Conservation (phyloP, 257 asterid genomes). For the Solanum stenotomum region DNA sequence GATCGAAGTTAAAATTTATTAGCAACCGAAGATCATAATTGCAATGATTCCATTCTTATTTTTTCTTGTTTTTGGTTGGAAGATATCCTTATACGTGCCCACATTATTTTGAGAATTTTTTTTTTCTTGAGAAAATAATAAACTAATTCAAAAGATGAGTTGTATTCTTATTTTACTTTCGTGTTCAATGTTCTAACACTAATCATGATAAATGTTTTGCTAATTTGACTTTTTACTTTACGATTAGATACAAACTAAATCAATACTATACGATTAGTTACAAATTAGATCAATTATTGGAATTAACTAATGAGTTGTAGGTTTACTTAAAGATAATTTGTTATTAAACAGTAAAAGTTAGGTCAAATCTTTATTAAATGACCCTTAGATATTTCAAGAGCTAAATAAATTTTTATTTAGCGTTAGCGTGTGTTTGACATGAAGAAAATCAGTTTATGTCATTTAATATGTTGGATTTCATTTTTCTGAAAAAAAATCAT, state of each 20-base stretch:
- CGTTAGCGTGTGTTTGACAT: not conserved
- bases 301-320: not conserved
- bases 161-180: not conserved
- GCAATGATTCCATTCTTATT: not conserved
- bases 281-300: not conserved
- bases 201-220: not conserved
- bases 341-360: not conserved
- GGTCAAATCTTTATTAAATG: not conserved
- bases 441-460: not conserved
- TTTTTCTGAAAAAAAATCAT: not conserved
- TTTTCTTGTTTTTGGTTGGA: not conserved
- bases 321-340: not conserved
- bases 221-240: not conserved
- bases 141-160: not conserved
- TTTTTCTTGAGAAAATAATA: not conserved
- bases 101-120: not conserved
- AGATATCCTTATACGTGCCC: not conserved
- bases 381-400: not conserved
- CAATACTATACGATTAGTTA: not conserved
- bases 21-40: not conserved
- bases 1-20: not conserved
- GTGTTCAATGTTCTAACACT: not conserved
- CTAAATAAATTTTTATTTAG: not conserved
- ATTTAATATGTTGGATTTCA: not conserved
- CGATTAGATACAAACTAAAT: not conserved